Evolutionary conservation across 2,329 filamentous ascomycete species (phyloP), one percentile per base, ranked within the genome.

Genomic region (Xylaria sp.): DNA sequence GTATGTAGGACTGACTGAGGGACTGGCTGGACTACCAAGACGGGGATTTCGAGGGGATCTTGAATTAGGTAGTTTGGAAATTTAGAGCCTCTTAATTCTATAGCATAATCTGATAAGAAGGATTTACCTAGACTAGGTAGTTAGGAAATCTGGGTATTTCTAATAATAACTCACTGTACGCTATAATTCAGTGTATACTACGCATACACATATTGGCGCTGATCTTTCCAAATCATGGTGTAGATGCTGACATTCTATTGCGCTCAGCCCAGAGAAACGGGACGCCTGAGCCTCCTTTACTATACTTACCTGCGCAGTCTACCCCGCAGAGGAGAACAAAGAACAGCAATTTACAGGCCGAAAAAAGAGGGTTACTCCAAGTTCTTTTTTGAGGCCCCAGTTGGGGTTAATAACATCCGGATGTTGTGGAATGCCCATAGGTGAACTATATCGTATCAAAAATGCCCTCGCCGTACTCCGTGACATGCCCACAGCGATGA

Each of bases 241-340:
- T 18, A 57, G n/a, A 42, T 63, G 53, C 66, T 63, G 63, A 66
- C 66, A 66, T 13, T 35, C 42, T 42, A 10, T 47, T 23, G 44
- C n/a, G 44, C n/a, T 47, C n/a, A 23, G 57, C 60, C 65, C 65
- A 60, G 55, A 57, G 40, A 68, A 65, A 60, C 40, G 55, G 65
- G 16, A 57, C 16, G 42, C 50, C 63, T 37, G 40, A 42, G 16
- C 13, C 18, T 44, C 40, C 16, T 16, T 21, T 54, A 27, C 16
- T 16, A 16, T 54, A 27, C 23, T 25, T 9, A 35, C 18, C n/a
- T 44, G 47, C n/a, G 12, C 44, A 25, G 23, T 50, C 53, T 60
- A 65, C 64, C 59, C 64, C 64, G 64, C 64, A 66, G 59, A 66
- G 64, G 59, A 66, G 59, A 66, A 58, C 18, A 40, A 37, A 29